Conservation (phyloP, 495 filamentous ascomycete genomes). For the Penicillium samsonianum region DNA sequence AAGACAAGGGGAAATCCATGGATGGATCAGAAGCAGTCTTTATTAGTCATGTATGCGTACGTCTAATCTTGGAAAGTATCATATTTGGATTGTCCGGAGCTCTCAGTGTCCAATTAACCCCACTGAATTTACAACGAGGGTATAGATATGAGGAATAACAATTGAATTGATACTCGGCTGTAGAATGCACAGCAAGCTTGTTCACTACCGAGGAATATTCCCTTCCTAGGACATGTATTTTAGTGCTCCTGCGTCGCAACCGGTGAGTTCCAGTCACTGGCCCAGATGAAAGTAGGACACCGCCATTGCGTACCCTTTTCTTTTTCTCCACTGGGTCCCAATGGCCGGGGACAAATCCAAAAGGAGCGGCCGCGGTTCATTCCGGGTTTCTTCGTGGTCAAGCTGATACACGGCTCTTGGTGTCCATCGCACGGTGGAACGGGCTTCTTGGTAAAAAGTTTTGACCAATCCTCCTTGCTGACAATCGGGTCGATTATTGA, state of each 20-base stretch:
- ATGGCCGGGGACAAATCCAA: slow-evolving; percentile 80
- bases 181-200: neutral
- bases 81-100: neutral
- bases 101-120: neutral
- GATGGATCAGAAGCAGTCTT: neutral
- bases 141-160: neutral
- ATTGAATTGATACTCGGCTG: neutral
- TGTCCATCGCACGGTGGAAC: slow-evolving; percentile 81
- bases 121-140: neutral
- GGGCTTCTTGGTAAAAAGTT: slow-evolving; percentile 73
- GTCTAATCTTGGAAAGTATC: neutral
- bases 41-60: neutral
- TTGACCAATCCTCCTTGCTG: slow-evolving; percentile 82
- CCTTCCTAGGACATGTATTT: neutral
- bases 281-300: slow-evolving; percentile 88
- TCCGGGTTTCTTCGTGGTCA: slow-evolving; percentile 84
- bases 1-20: neutral
- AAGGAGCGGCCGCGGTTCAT: slow-evolving; percentile 81
- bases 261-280: slow-evolving; percentile 71
- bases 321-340: slow-evolving; percentile 81
- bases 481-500: slow-evolving; percentile 66
- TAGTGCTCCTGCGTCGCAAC: slow-evolving; percentile 15
- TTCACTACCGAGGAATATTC: neutral
- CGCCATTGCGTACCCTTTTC: slow-evolving; percentile 82
- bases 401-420: slow-evolving; percentile 76